Evolutionary conservation across 352 stramenopile species (phyloP), one percentile per base, ranked within the genome.

Genomic region (Globisporangium cylindrosporum): DNA sequence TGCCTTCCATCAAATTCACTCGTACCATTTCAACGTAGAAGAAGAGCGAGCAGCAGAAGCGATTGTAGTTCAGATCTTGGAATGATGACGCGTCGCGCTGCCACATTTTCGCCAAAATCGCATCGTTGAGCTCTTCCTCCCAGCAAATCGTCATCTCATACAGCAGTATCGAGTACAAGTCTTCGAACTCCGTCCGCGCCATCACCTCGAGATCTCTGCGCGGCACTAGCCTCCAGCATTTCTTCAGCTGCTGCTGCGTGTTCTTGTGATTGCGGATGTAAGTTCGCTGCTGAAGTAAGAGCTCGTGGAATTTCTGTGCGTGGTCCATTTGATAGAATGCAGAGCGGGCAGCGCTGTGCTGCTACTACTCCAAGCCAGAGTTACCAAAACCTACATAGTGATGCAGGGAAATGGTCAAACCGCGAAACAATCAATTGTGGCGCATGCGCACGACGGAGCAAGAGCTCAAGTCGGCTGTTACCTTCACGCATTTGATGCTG

Each of bases 91-190:
- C 73, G 46, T 88, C 78, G 9, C 76, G 78, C 25, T 68, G 67
- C 74, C 81, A 85, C 72, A 87, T 79, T 60, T 87, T 89, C 41
- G n/a, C 32, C 49, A 86, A 27, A 7, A 86, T 66, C 29, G 67
- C 62, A 56, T 78, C 69, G 46, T 78, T 84, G 14, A 81, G 73
- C 53, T 88, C 79, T 38, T 89, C 73, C 9, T 88, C 77, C 79
- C 77, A 88, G 74, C 74, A 90, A 25, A 88, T 77, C 5, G 78
- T 86, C 79, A 86, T 84, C 51, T 86, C 78, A 38, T 80, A 84
- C n/a, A 90, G 59, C 46, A 90, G 51, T 10, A 74, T 80, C 2
- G 76, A 82, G 73, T 87, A 87, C 66, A 82, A 68, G 24, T 71
- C 69, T 29, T 84, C 63, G 65, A 79, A 88, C 63, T 88, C 81